phyloP scores from a whole-genome alignment of 2,329 filamentous ascomycete species.

The Herpotrichia juniperi region DNA sequence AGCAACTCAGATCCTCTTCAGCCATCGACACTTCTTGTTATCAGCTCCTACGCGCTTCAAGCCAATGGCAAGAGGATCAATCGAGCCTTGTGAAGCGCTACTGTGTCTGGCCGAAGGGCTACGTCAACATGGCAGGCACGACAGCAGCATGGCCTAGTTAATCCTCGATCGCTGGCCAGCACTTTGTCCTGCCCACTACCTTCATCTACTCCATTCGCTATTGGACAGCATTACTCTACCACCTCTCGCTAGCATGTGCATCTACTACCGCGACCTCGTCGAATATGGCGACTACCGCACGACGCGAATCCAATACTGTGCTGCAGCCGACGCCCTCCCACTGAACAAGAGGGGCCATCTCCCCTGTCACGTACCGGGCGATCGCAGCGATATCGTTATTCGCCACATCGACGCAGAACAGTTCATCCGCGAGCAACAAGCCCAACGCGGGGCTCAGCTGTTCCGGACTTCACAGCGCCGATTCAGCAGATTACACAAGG shows the following conservation, averaged over 20 bases:
- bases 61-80: too few species aligned
- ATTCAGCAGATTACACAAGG: too few species aligned
- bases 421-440: neutral
- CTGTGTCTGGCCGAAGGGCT: too few species aligned
- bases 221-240: neutral
- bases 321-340: neutral
- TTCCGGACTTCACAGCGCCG: too few species aligned
- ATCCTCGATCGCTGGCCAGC: neutral
- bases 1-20: too few species aligned
- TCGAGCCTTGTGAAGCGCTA: too few species aligned
- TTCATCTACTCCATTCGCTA: neutral
- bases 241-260: conserved; percentile 6
- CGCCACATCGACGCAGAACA: neutral
- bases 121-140: neutral
- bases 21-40: neutral
- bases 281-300: conserved; percentile 1
- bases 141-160: too few species aligned
- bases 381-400: neutral
- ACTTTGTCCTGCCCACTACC: neutral
- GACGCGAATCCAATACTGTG: conserved; percentile 3
- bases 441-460: too few species aligned
- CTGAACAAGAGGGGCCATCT: neutral
- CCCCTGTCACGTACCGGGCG: neutral
- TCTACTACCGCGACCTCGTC: neutral
- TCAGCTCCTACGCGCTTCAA: neutral